These are phyloP conservation scores for Kodamaea fungicola DNA, from an alignment of 1,139 yeast genomes.

Conservation along the genomic window DNA sequence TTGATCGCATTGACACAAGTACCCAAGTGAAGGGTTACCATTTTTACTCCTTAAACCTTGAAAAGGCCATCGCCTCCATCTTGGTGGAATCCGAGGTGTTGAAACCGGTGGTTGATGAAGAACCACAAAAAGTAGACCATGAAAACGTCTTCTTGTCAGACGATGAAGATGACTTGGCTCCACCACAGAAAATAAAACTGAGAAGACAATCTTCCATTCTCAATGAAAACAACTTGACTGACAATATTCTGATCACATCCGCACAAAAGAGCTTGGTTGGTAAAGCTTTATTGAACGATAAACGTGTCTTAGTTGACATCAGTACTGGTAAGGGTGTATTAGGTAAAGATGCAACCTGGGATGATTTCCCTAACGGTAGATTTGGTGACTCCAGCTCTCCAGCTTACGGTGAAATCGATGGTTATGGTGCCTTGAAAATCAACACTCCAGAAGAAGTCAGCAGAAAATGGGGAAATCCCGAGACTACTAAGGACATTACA, in stretches of 20 bases:
- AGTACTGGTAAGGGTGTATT: constrained; percentile 81
- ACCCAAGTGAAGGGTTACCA: constrained; percentile 78
- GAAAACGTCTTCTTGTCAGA: constrained; percentile 35
- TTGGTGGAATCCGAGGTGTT: constrained; percentile 58
- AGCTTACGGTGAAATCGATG: constrained; percentile 96
- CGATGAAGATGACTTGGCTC: constrained; percentile 25
- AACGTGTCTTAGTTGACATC: constrained; percentile 65
- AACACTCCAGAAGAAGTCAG: constrained; percentile 64
- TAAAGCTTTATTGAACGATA: constrained; percentile 28
- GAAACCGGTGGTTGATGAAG: constrained; percentile 22
- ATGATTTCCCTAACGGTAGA: constrained; percentile 96
- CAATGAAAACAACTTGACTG: constrained; percentile 47
- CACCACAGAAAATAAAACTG: constrained; percentile 9
- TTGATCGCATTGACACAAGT: constrained; percentile 50
- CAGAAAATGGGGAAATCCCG: constrained; percentile 82
- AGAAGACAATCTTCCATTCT: constrained; percentile 45
- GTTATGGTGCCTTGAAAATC: constrained; percentile 90
- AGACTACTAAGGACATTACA: constrained; percentile 57
- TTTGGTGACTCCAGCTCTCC: constrained; percentile 98
- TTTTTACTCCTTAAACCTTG: constrained; percentile 85
- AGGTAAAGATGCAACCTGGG: constrained; percentile 96
- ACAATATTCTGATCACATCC: constrained; percentile 18
- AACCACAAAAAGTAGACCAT: constrained; percentile 15
- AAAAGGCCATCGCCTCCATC: constrained; percentile 85
- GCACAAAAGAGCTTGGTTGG: constrained; percentile 23